Evolutionary conservation across 495 filamentous ascomycete genomes (phyloP), one percentile per base, ranked within the genome.

Genomic region (Glarea lozoyensis): DNA sequence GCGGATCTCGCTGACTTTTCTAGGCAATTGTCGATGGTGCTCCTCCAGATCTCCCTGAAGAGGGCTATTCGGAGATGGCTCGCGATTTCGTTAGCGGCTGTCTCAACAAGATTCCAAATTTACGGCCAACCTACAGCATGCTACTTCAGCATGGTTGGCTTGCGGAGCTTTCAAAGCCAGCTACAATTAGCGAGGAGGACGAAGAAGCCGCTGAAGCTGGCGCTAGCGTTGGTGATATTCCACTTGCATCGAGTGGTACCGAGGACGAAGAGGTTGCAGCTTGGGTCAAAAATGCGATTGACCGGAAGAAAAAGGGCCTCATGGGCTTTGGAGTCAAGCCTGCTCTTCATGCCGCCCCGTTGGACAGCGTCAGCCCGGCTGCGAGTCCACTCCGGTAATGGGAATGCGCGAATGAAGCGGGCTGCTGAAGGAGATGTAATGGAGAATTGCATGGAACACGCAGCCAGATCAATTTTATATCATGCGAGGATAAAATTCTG

Each of bases 21-120:
- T 53, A 99, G 93, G 92, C 92, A 15, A 99, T 99, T 52, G 92
- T 99, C 17, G 86, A 97, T 56, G 92, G 92, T 35, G 87, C 94
- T 13, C 85, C 93, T 16, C 92, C 93, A 0, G 80, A 84, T 52
- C 73, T 97, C 15, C 92, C 92, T 0, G 63, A 63, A 21, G 74
- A 84, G 23, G 77, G 75, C 18, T 98, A 81, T 62, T 90, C 88
- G 0, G 72, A 81, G 25, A 71, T 78, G 4, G 88, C 93, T 0
- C 81, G 82, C 25, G 81, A 88, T 44, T 98, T 98, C 64, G 88
- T 97, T 31, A 70, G 71, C 16, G 80, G 83, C 36, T 97, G 93
- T 60, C 73, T 98, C 35, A 86, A 95, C 63, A 98, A 98, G 60
- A 82, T 84, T 43, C 89, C 92, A 2, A 86, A 83, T 40, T 76